A percentile compares a stretch with the other conserved stretches of the same genome.
Conservation (phyloP, 2,329 filamentous ascomycete genomes). For the Tolypocladium nubicola region DNA sequence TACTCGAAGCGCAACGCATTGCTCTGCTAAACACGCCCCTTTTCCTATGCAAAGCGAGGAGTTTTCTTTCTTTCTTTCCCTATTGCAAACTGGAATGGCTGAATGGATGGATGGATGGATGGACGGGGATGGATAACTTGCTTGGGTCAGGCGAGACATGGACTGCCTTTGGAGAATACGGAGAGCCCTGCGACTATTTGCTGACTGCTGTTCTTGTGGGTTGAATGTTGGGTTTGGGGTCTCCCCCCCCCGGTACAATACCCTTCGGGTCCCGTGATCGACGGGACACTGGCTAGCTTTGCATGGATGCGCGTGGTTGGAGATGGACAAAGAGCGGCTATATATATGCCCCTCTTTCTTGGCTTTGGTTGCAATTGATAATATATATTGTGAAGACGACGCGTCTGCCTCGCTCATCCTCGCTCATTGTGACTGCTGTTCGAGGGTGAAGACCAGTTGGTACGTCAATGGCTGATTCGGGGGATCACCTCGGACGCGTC, state of each 20-base stretch:
- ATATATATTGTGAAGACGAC: not conserved
- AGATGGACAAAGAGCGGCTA: not conserved
- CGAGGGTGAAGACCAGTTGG: too few species aligned
- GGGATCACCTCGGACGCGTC: not conserved
- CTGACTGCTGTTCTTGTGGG: not conserved
- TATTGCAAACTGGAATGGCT: too few species aligned
- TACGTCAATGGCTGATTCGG: not conserved
- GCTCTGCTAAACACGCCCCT: not conserved
- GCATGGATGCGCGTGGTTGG: not conserved
- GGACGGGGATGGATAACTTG: not conserved
- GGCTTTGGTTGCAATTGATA: not conserved
- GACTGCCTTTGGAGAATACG: not conserved
- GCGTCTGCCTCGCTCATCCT: not conserved
- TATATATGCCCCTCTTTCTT: not conserved
- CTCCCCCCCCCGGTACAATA: not conserved
- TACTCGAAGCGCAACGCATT: not conserved
- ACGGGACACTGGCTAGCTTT: not conserved
- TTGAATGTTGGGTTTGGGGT: not conserved
- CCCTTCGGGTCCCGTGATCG: not conserved
- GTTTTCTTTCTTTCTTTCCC: not conserved
- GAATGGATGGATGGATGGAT: not conserved
- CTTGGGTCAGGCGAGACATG: not conserved
- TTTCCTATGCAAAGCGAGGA: not conserved
- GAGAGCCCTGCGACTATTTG: not conserved
- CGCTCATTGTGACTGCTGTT: not conserved